phyloP scores from a whole-genome alignment of 306 rosid genomes.

The Pueraria montana region DNA sequence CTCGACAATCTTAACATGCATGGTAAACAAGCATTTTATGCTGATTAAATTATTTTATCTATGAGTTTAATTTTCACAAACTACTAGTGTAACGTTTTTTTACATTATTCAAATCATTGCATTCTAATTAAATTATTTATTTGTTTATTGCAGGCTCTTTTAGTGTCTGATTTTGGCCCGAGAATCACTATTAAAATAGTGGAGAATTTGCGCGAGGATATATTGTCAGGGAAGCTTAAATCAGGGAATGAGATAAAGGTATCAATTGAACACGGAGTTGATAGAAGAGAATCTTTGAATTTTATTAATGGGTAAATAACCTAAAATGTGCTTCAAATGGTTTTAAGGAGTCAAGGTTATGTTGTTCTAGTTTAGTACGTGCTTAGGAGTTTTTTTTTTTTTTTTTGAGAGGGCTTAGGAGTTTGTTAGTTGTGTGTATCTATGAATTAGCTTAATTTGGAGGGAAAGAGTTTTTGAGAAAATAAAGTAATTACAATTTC shows the following conservation, averaged over 20 bases:
- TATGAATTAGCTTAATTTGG: neutral
- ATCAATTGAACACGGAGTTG: neutral
- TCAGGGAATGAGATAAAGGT: conserved; percentile 97
- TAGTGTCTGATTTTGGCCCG: conserved; percentile 94
- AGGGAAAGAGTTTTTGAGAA: neutral
- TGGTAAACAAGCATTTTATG: neutral
- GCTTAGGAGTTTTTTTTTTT: conserved; percentile 18
- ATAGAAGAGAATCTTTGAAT: conserved; percentile 2
- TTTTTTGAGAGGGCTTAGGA: too few species aligned
- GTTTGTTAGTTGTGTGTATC: neutral
- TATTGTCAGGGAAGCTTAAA: conserved; percentile 87
- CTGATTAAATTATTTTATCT: neutral
- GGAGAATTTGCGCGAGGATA: conserved; percentile 86
- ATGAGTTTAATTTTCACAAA: neutral
- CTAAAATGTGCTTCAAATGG: neutral
- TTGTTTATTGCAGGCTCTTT: conserved; percentile 67
- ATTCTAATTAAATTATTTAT: neutral
- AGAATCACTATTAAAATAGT: conserved; percentile 87
- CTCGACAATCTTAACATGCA: neutral
- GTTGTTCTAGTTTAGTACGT: conserved; percentile 31
- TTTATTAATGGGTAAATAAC: neutral
- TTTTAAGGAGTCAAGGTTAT: neutral
- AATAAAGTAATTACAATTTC: neutral
- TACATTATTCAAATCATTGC: neutral
- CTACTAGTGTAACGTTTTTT: neutral